Base-by-base conservation (phyloP, 805 yeast species). In the Candida schatavii region DNA sequence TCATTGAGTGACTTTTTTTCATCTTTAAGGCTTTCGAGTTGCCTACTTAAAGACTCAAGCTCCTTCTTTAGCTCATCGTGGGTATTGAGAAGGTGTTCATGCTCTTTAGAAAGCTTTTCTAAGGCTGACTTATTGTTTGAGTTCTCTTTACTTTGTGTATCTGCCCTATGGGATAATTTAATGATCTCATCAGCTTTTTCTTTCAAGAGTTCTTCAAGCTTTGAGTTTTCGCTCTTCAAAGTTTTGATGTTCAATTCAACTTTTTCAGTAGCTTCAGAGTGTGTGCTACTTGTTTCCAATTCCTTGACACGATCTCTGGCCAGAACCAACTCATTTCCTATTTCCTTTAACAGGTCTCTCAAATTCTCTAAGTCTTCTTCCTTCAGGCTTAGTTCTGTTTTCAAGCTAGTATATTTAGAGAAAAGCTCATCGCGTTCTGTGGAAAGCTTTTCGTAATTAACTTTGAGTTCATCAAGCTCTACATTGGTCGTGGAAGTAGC, bases 301-400 rank as follows among this genome's bases (percentile, higher is more conserved):
- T 54, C 57, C 50, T 83, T 82, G 17, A 81, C 39, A 41, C 77
- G 64, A 35, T 84, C 88, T 48, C 76, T 79, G 0, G 88, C 78
- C 4, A 77, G 74, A 1, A 89, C 95, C 5, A 89, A 68, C 38
- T 88, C 95, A 52, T 85, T 78, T 1, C 97, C 97, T 21, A 89
- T 72, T 43, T 77, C 80, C 47, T 75, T 75, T 41, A 90, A 59
- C 87, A 84, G 86, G 44, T 88, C 97, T 52, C 81, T 77, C 39
- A 85, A 69, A 40, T 70, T 74, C 36, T 80, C 88, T 14, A 88
- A 64, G 53, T 89, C 96, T 41, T 79, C 85, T 10, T 55, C 44
- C 45, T 80, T 80, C 6, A 54, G 35, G 26, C 58, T 62, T n/a
- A 79, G 43, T 5, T 62, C 59, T 3, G 49, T 41, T 23, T 57